A percentile compares a stretch with the other conserved stretches of the same genome.
Evolutionary conservation across 148 eudicot genomes (phyloP).

Genomic region (Tetragonia tetragonoides): DNA sequence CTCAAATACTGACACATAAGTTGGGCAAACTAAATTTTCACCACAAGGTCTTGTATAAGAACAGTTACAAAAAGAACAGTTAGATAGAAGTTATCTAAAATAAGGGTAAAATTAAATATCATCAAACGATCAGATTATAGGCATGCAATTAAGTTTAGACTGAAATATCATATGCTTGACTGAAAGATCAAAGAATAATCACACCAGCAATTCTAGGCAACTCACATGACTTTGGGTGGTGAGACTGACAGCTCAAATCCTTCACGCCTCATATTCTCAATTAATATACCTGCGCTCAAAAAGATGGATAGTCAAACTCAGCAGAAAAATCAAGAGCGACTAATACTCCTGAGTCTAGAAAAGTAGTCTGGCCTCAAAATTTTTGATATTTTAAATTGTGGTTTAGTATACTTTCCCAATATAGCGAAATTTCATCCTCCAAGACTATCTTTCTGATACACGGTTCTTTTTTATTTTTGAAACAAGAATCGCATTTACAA

Average conservation of each 20-base stretch:
- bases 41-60: too few relatives aligned
- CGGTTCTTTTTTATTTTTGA: background rate
- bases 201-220: slow-evolving; percentile 11
- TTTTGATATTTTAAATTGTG: background rate
- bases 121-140: background rate
- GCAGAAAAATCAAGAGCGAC: slow-evolving; percentile 4
- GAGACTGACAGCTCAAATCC: slow-evolving; percentile 97
- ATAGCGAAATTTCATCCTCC: background rate
- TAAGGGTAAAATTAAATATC: too few relatives aligned
- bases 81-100: too few relatives aligned
- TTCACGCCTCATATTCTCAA: slow-evolving; percentile 99
- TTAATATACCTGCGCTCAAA: slow-evolving; percentile 66
- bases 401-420: background rate
- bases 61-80: too few relatives aligned
- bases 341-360: background rate
- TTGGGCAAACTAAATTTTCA: too few relatives aligned
- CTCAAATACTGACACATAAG: too few relatives aligned
- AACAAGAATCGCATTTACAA: background rate
- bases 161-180: background rate
- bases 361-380: background rate
- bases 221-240: slow-evolving; percentile 98
- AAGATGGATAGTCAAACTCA: slow-evolving; percentile 12
- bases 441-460: background rate
- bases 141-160: background rate
- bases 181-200: background rate